Conservation (phyloP, 495 filamentous ascomycete species). For the Aspergillus avenaceus region DNA sequence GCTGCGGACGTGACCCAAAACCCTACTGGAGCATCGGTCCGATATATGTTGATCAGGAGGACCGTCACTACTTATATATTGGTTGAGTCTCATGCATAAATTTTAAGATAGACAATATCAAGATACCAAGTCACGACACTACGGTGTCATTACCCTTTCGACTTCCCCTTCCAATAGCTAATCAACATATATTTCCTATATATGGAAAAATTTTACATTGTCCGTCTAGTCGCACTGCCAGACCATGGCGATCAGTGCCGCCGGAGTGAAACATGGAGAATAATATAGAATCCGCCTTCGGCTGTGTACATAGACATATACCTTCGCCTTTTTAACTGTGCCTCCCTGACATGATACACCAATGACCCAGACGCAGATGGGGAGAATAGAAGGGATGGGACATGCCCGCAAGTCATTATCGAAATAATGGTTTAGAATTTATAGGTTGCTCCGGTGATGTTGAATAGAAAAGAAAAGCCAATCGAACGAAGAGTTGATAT, state of each 20-base stretch:
- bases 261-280: neutral
- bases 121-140: no score
- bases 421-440: neutral
- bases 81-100: no score
- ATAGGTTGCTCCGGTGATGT: neutral
- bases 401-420: no score
- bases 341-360: neutral
- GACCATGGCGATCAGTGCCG: neutral
- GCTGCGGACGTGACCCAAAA: no score
- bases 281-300: neutral
- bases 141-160: no score
- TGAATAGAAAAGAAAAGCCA: constrained; percentile 13
- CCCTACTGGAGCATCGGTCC: no score
- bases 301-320: neutral
- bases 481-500: constrained; percentile 8
- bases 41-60: no score
- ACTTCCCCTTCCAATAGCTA: neutral
- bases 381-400: neutral
- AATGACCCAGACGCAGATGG: constrained; percentile 2
- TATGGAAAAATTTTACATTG: constrained; percentile 9
- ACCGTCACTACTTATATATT: no score
- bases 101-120: no score
- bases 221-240: constrained; percentile 1
- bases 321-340: neutral
- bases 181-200: constrained; percentile 5